Evolutionary conservation across 2,329 filamentous ascomycete genomes (phyloP), one percentile per base, ranked within the genome.

Genomic region (Colletotrichum brevisporum): DNA sequence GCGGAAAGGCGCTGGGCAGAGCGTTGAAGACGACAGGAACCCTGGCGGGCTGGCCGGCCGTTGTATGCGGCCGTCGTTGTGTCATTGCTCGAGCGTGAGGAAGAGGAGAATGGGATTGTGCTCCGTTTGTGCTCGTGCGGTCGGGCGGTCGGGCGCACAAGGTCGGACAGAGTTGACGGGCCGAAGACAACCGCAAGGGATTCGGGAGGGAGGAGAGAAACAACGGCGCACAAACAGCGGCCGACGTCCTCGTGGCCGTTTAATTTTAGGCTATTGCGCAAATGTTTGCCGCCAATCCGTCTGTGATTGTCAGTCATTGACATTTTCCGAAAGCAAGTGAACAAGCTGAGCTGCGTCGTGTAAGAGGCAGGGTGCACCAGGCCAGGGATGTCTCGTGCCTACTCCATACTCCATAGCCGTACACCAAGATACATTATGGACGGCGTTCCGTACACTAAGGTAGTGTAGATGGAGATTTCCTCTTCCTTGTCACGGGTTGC

Each of bases 241-340:
- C 31, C 43, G 27, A 24, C 45, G 16, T 57, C 27, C 48, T 59
- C 15, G 13, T 53, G 48, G 4, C 9, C 39, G 24, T 18, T 31
- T 56, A 24, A 45, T 57, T 53, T 64, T 24, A 43, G 41, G 31
- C 43, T 36, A 31, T 50, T 59, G 48, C n/a, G 24, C 61, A 55
- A 59, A 54, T 48, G 51, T 59, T 64, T 68, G 66, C 50, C 36
- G 48, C 10, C 50, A 43, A 31, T 36, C 43, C 18, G 52, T 55
- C 52, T 48, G 36, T 18, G 9, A 43, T 45, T 47, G 21, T 18
- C 39, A 18, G 39, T 21, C 6, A 43, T 15, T 15, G 16, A 16
- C 15, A 45, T 18, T 16, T 16, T 31, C 15, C 39, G 53, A 31
- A 31, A 15, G 51, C 18, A 27, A 4, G 47, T 36, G 10, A 36